Evolutionary conservation across 345 rosid genomes (phyloP).

Genomic region (Leavenworthia alabamica): DNA sequence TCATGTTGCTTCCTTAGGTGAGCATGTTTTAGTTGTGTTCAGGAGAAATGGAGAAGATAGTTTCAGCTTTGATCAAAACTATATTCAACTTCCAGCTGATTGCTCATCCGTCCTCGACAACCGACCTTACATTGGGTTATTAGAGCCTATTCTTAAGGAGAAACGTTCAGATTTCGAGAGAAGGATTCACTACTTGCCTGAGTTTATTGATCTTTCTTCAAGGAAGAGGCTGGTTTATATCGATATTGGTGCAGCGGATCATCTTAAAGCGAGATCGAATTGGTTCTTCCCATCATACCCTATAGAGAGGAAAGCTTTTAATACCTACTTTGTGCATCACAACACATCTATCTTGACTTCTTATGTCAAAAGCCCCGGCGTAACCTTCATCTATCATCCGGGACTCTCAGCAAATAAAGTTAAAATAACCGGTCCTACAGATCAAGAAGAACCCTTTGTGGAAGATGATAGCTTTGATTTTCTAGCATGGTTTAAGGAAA

Average conservation of each 20-base stretch:
- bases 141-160: constrained; percentile 60
- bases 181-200: constrained; percentile 51
- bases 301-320: constrained; percentile 46
- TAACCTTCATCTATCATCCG: constrained; percentile 72
- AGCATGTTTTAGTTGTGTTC: constrained; percentile 64
- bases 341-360: constrained; percentile 68
- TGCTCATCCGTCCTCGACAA: constrained; percentile 49
- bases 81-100: constrained; percentile 40
- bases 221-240: constrained; percentile 54
- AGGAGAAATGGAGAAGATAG: constrained; percentile 38
- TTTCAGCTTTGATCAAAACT: constrained; percentile 39
- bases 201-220: constrained; percentile 44
- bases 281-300: constrained; percentile 76
- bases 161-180: constrained; percentile 39
- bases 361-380: constrained; percentile 59
- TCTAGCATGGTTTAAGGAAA: constrained; percentile 72
- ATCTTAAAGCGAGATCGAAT: constrained; percentile 35
- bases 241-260: constrained; percentile 62
- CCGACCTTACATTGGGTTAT: constrained; percentile 35
- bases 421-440: constrained; percentile 20
- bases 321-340: constrained; percentile 68
- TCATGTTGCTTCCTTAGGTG: constrained; percentile 52
- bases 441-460: constrained; percentile 36
- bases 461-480: constrained; percentile 63
- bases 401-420: constrained; percentile 43